Base-by-base conservation (phyloP, 2,329 filamentous ascomycete genomes). In the Zalaria sp. region DNA sequence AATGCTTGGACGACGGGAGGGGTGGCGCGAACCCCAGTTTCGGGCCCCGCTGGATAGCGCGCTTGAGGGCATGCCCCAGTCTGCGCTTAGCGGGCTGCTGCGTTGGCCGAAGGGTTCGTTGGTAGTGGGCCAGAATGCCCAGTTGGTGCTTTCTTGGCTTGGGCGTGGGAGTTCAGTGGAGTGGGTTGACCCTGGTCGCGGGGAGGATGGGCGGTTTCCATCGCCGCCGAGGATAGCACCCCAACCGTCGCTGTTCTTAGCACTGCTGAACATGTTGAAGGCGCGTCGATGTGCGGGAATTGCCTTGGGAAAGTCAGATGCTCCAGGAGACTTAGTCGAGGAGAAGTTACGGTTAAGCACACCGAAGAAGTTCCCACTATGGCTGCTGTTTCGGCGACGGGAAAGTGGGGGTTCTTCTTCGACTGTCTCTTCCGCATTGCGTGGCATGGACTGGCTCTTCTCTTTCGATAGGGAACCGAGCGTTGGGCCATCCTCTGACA, bases 1-100 rank as follows among this genome's bases (percentile, higher is more conserved):
- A 5, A 86, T 68, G 1, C 86, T 93, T 9, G 84, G 83, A 31
- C 88, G 75, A 39, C 88, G 75, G 29, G 87, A 93, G 5, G 81
- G 79, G 51, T 77, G 82, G 34, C 83, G 69, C 4, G 83, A 83
- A n/a, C 57, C 56, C 43, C 52, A 58, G 10, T 53, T 43, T n/a
- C 56, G 49, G 26, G 50, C 50, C 28, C 51, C 50, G 31, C 37
- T 38, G 9, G 38, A 27, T 4, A 26, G 28, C 7, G 18, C 28
- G 26, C 44, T 36, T 9, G 40, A 43, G 9, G 64, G 60, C 1
- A 63, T 62, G 25, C 66, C 65, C 72, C 72, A 75, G 43, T 73
- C 68, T 11, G 69, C 61, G 3, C 64, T 69, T 5, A 75, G 58
- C 9, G 69, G 71, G 45, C 69, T 67, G 42, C 59, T 68, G 39